Evolutionary conservation across 495 filamentous ascomycete species (phyloP), one percentile per base, ranked within the genome.

Genomic region (Hapsidospora chrysogenum): DNA sequence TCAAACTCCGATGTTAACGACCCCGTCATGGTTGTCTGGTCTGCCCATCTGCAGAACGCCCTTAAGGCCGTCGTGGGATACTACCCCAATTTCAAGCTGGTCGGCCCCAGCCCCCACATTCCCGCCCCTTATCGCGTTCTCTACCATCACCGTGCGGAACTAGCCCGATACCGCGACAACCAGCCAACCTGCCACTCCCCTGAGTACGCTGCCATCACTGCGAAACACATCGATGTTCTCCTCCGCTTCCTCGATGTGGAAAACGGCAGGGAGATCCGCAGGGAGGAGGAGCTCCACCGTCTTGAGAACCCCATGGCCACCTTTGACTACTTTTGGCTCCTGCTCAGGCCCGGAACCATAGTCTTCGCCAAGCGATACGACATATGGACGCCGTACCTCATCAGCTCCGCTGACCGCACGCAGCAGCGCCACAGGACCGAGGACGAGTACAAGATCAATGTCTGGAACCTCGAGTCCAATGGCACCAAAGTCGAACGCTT

Each of bases 141-240:
- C 8, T 35, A 53, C 6, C 54, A 59, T 35, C 51, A 54, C 33
- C 45, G 40, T 22, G 36, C 35, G 10, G 50, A 38, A 4, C 48
- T 63, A n/a, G 39, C 47, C n/a, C 38, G 15, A 1, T 60, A 57
- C 39, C 53, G 48, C 25, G 21, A 37, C 22, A 48, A 45, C 25
- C 56, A 58, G 36, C 52, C 53, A 1, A 33, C 33, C 2, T 47
- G 27, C 10, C 55, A 60, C 26, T 47, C 49, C 23, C 37, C 34
- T 6, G 55, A 51, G 31, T 59, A 52, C 17, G 41, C 37, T 8
- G 38, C 38, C n/a, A 55, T 48, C 1, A 56, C 51, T 9, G 29
- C 36, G 8, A 46, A 44, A 16, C 57, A 62, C 37, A 54, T 60
- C 33, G 57, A 57, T n/a, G 34, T 58, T 20, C 50, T 60, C 14